Percentiles rank a stretch among this genome's conserved stretches.
Evolutionary conservation across 2,329 filamentous ascomycete species (phyloP).

Genomic region (Elsinoe necatrix): DNA sequence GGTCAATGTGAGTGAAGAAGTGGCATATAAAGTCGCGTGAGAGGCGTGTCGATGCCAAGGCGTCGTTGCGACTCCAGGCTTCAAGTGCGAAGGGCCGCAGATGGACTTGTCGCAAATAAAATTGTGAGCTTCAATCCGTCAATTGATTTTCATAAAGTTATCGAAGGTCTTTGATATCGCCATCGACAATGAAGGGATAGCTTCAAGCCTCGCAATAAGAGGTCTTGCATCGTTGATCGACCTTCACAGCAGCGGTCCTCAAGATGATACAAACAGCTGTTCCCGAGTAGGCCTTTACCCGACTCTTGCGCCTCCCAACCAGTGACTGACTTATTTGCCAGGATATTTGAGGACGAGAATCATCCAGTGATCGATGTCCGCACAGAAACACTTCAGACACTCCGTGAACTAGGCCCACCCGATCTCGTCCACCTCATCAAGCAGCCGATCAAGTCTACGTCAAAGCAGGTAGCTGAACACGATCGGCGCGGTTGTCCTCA

Average conservation of each 20-base stretch:
- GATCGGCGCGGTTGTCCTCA: not conserved
- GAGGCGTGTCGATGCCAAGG: constrained; percentile 13
- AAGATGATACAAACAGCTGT: constrained; percentile 37
- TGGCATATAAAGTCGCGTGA: constrained; percentile 8
- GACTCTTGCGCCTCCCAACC: not conserved
- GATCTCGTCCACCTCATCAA: constrained; percentile 95
- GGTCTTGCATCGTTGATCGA: not conserved
- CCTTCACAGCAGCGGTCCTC: not conserved
- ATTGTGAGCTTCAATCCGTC: not conserved
- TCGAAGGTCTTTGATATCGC: not conserved
- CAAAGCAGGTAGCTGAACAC: constrained; percentile 43
- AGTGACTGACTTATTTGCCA: constrained; percentile 31
- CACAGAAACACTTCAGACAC: constrained; percentile 74
- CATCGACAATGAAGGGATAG: constrained; percentile 2
- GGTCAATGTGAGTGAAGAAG: not conserved
- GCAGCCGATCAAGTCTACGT: constrained; percentile 51
- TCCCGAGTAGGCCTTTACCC: constrained; percentile 32
- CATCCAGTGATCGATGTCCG: constrained; percentile 87
- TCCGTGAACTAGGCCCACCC: constrained; percentile 90
- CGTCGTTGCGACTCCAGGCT: constrained; percentile 5
- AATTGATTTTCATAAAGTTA: not conserved
- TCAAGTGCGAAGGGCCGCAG: not conserved
- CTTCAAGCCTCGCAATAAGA: not conserved
- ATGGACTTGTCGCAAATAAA: constrained; percentile 7
- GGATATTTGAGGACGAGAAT: constrained; percentile 87